These are phyloP conservation scores for Phytophthora lateralis DNA, from an alignment of 352 stramenopile genomes.

Conservation along the genomic window DNA sequence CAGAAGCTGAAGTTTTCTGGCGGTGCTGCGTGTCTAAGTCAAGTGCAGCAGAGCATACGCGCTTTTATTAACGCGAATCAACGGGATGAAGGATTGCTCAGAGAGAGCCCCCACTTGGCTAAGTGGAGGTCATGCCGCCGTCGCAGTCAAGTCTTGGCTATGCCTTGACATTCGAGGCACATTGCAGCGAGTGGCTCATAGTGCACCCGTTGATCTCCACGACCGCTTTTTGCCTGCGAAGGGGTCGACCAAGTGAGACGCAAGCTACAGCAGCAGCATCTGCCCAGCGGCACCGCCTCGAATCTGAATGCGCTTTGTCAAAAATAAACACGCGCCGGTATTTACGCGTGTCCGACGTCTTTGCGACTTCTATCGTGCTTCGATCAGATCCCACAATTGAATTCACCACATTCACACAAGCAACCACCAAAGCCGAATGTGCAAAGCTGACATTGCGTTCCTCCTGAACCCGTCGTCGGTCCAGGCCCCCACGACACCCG, in stretches of 20 bases:
- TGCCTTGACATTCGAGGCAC: too few species aligned
- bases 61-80: too few species aligned
- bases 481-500: constrained; percentile 8
- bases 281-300: not conserved
- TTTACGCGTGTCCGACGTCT: not conserved
- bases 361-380: not conserved
- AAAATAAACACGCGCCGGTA: constrained; percentile 2
- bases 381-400: not conserved
- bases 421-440: constrained; percentile 24
- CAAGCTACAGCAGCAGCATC: not conserved
- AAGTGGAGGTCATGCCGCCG: too few species aligned
- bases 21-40: constrained; percentile 29
- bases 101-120: not conserved
- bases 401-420: constrained; percentile 1
- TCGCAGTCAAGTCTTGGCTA: too few species aligned
- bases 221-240: too few species aligned
- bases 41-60: not conserved
- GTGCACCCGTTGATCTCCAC: too few species aligned
- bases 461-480: constrained; percentile 40
- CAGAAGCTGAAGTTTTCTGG: constrained; percentile 31
- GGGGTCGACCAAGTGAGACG: not conserved
- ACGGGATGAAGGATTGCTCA: not conserved
- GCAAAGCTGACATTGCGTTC: constrained; percentile 52
- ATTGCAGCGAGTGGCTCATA: too few species aligned
- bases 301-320: not conserved